Evolutionary conservation across 257 asterid species (phyloP), one percentile per base, ranked within the genome.

Genomic region (Solanum rostratum): DNA sequence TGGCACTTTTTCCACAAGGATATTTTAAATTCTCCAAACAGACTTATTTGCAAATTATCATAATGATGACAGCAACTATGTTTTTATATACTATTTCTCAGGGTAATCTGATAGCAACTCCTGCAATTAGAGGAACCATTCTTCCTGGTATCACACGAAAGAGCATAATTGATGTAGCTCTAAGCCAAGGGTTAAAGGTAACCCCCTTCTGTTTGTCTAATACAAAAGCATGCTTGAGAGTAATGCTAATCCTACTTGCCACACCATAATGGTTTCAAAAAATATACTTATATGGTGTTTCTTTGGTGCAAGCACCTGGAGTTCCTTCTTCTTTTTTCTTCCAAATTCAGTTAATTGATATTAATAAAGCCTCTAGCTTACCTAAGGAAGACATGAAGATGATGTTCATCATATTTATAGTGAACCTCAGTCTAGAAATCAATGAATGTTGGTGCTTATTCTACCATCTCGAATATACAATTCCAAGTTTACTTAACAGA

Each of bases 111-210:
- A 88, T 91, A 37, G 79, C 82, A 60, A 91, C 93, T 70, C 93
- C 93, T 62, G 88, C 90, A 30, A 87, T 85, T 18, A 88, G 85
- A 85, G 91, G 93, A 85, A 91, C 91, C 24, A 91, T 91, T 84
- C 91, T 91, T 22, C 91, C 92, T 3, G 93, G 93, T 79, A 88
- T 91, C 73, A 91, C 93, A 12, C 88, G 92, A n/a, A 91, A 91
- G 85, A 91, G 92, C 85, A 85, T 91, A 81, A 86, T 91, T 19
- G 93, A 91, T 12, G 88, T 91, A 45, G 92, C 93, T 81, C 39
- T 55, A 68, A 85, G 59, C 84, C 93, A 85, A 87, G 92, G 93
- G 57, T 91, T 85, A 85, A 84, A 86, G 93, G 93, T 89, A 82
- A 54, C 1, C 6, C 43, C 43, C 3, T 7, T 27, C 19, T 10